Evolutionary conservation across 2,329 filamentous ascomycete species (phyloP).

Genomic region (Pseudogymnoascus sp.): DNA sequence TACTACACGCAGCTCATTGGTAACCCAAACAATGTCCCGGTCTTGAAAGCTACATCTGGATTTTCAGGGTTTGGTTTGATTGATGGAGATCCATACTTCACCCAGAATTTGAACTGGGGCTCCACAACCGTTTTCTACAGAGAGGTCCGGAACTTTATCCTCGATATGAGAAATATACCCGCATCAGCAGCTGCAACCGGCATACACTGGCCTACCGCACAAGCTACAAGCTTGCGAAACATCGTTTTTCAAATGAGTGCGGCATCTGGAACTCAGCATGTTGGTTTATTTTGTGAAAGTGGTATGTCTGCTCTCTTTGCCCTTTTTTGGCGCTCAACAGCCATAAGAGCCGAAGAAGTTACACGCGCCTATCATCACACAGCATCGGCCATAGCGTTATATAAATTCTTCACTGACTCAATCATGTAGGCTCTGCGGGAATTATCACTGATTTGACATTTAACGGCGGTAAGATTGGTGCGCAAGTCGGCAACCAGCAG

Average conservation of each 20-base stretch:
- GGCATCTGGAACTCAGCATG: slow-evolving; percentile 38
- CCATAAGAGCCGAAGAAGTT: not conserved
- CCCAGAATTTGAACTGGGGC: slow-evolving; percentile 62
- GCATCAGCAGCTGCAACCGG: slow-evolving; percentile 28
- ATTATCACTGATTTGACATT: slow-evolving; percentile 55
- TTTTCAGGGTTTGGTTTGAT: slow-evolving; percentile 81
- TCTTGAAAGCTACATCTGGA: slow-evolving; percentile 39
- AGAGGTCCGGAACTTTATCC: slow-evolving; percentile 56
- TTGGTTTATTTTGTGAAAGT: slow-evolving; percentile 47
- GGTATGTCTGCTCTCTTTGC: slow-evolving; percentile 3
- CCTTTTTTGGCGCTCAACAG: too few relatives aligned
- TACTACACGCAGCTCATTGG: slow-evolving; percentile 26
- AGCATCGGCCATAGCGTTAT: too few relatives aligned
- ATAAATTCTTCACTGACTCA: too few relatives aligned
- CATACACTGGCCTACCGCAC: slow-evolving; percentile 48
- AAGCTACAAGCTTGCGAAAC: slow-evolving; percentile 55
- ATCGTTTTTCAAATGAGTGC: slow-evolving; percentile 51
- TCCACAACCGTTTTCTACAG: slow-evolving; percentile 64
- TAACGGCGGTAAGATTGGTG: slow-evolving; percentile 54
- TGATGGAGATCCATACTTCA: slow-evolving; percentile 71
- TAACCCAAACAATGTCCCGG: slow-evolving; percentile 19
- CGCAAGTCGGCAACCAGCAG: slow-evolving; percentile 59
- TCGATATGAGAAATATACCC: slow-evolving; percentile 42
- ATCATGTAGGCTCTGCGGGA: slow-evolving; percentile 40
- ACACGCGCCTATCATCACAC: too few relatives aligned